Conservation (phyloP, 345 rosid genomes). For the Rhizophora mangle region DNA sequence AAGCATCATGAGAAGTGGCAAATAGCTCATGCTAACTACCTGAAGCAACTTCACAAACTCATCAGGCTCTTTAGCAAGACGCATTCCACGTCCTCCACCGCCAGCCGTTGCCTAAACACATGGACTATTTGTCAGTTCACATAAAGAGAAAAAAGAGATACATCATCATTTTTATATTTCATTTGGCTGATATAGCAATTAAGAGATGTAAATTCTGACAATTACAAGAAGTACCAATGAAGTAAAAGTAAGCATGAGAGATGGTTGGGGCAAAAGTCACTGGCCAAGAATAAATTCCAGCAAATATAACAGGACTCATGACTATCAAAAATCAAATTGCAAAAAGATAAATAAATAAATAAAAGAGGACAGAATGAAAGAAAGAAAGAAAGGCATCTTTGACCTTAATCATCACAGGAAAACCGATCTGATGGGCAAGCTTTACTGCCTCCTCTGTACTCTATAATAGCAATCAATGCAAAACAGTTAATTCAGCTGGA, state of each 20-base stretch:
- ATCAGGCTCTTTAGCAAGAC: constrained; percentile 88
- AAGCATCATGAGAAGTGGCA: constrained; percentile 6
- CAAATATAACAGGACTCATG: neutral
- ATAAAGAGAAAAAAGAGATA: constrained; percentile 11
- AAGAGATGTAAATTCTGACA: neutral
- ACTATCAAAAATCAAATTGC: neutral
- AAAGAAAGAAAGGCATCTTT: constrained; percentile 6
- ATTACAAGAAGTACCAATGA: too few species aligned
- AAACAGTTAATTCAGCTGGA: neutral
- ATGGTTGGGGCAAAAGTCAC: too few species aligned
- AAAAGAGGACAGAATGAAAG: too few species aligned
- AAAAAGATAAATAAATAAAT: too few species aligned
- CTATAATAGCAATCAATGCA: constrained; percentile 38
- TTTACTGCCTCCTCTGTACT: constrained; percentile 86
- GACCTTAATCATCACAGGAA: constrained; percentile 98
- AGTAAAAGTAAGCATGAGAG: too few species aligned
- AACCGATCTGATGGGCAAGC: constrained; percentile 88
- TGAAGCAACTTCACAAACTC: constrained; percentile 94
- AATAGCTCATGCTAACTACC: constrained; percentile 38
- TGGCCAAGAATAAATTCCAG: neutral
- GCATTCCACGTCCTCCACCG: constrained; percentile 99
- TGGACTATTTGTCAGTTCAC: too few species aligned
- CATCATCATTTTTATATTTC: neutral
- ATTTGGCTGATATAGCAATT: neutral
- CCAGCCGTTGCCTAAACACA: constrained; percentile 86